Evolutionary conservation across 2,329 filamentous ascomycete genomes (phyloP).

Genomic region (Colletotrichum tamarilloi): DNA sequence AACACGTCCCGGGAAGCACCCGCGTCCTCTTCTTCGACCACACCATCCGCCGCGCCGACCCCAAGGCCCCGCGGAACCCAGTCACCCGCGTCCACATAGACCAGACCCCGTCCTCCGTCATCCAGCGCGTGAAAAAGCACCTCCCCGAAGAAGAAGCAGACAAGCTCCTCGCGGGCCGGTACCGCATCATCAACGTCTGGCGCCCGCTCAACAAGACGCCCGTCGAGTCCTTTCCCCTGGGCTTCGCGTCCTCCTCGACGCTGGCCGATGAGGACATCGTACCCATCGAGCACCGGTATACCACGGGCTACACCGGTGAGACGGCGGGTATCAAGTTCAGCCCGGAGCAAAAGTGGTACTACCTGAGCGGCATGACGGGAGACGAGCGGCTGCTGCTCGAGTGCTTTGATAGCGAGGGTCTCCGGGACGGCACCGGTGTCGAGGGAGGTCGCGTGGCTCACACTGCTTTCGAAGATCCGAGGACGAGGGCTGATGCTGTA

Average conservation of each 20-base stretch:
- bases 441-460: constrained; percentile 72
- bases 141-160: constrained; percentile 71
- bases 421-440: constrained; percentile 60
- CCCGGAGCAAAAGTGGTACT: constrained; percentile 77
- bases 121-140: constrained; percentile 75
- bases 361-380: constrained; percentile 81
- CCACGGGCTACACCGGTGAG: constrained; percentile 74
- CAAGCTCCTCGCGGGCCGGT: constrained; percentile 72
- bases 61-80: constrained; percentile 71
- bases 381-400: constrained; percentile 80
- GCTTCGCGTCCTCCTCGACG: constrained; percentile 73
- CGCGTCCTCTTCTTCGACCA: constrained; percentile 86
- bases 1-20: constrained; percentile 73
- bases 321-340: constrained; percentile 76
- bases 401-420: constrained; percentile 77
- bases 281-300: constrained; percentile 79
- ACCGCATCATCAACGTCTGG: constrained; percentile 92
- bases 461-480: constrained; percentile 82
- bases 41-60: constrained; percentile 78
- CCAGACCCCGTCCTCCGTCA: constrained; percentile 76
- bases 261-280: constrained; percentile 74
- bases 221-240: constrained; percentile 75
- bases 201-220: constrained; percentile 69
- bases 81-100: constrained; percentile 85
- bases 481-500: constrained; percentile 75